phyloP scores from a whole-genome alignment of 2,329 filamentous ascomycete genomes.

The Allantophomopsis lycopodina region DNA sequence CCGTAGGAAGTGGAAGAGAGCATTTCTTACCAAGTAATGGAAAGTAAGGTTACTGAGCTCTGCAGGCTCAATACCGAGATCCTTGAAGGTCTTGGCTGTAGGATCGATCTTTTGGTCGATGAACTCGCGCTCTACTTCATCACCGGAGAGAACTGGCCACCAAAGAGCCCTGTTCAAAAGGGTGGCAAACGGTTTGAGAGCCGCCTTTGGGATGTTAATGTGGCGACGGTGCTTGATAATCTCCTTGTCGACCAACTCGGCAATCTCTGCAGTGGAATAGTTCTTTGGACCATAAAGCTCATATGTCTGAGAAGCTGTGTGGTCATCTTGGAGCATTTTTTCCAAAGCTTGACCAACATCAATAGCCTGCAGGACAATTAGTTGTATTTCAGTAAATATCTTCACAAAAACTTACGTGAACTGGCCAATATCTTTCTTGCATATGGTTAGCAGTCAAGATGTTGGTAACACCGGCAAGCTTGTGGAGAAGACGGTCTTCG shows the following conservation, averaged over 20 bases:
- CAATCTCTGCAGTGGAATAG: conserved; percentile 81
- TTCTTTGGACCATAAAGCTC: conserved; percentile 91
- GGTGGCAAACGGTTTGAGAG: conserved; percentile 63
- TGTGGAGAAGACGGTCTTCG: conserved; percentile 83
- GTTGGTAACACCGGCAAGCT: conserved; percentile 67
- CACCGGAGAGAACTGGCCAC: conserved; percentile 75
- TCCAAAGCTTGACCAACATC: conserved; percentile 86
- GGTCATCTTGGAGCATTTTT: conserved; percentile 82
- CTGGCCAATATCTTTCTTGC: conserved; percentile 80
- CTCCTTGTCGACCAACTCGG: conserved; percentile 78
- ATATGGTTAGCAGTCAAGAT: conserved; percentile 86
- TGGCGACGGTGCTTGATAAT: conserved; percentile 83
- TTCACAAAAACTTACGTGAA: conserved; percentile 50
- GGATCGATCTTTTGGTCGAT: conserved; percentile 86
- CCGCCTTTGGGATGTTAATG: conserved; percentile 73
- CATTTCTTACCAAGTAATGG: conserved; percentile 69
- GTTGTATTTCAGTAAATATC: no score
- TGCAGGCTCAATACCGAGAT: conserved; percentile 78
- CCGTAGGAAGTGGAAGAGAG: neutral
- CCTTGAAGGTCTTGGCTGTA: conserved; percentile 87
- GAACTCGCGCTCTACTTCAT: conserved; percentile 85
- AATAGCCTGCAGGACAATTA: conserved; percentile 44
- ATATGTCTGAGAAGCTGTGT: conserved; percentile 77
- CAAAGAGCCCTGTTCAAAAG: conserved; percentile 73
- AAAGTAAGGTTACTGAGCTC: conserved; percentile 82